Evolutionary conservation across 805 yeast species (phyloP).

Genomic region (Lachancea sp.): DNA sequence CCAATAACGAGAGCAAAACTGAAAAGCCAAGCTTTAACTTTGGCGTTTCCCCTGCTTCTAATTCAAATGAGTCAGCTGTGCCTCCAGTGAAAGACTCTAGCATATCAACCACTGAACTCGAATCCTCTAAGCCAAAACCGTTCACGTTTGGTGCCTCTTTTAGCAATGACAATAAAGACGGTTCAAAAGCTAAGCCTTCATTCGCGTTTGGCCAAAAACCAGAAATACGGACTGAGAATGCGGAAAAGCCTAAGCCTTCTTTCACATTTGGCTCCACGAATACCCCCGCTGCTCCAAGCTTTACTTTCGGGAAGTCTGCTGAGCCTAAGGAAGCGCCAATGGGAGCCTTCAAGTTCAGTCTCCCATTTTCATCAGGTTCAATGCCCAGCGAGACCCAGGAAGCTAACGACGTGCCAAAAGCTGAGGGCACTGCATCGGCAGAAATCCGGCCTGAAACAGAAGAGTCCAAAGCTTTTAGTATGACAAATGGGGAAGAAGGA

Average conservation of each 20-base stretch:
- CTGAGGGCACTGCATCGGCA: conserved; percentile 23
- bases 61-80: not conserved
- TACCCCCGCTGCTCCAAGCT: conserved; percentile 20
- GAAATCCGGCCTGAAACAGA: conserved; percentile 40
- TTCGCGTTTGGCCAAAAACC: conserved; percentile 19
- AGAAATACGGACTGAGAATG: not conserved
- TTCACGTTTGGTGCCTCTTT: conserved; percentile 1
- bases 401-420: conserved; percentile 21
- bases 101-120: not conserved
- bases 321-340: conserved; percentile 19
- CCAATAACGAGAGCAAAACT: not conserved
- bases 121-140: conserved; percentile 4
- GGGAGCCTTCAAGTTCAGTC: conserved; percentile 30
- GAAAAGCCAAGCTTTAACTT: conserved; percentile 20
- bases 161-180: conserved; percentile 2
- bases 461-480: conserved; percentile 38
- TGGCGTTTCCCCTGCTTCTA: conserved; percentile 1
- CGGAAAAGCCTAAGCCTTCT: conserved; percentile 15
- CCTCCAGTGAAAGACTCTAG: not conserved
- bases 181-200: conserved; percentile 13
- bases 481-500: conserved; percentile 79
- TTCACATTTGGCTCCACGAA: conserved; percentile 21
- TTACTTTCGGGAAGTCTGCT: conserved; percentile 23
- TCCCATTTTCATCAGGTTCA: conserved; percentile 26
- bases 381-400: conserved; percentile 10